These are phyloP conservation scores for Globisporangium paddicum DNA, from an alignment of 352 stramenopile species.

Conservation along the genomic window DNA sequence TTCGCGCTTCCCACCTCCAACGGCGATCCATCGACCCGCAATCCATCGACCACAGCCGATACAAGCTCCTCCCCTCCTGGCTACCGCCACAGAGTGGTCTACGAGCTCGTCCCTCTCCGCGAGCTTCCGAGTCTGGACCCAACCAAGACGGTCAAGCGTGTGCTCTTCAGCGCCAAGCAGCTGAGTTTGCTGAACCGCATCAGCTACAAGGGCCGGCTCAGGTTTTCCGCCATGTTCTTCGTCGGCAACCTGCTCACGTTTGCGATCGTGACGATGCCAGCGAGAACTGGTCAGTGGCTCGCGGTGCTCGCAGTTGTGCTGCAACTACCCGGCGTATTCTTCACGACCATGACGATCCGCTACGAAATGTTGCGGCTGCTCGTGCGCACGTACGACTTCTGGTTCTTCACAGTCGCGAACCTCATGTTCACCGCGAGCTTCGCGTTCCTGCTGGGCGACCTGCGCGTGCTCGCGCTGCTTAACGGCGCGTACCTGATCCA, in stretches of 20 bases:
- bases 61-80: background rate
- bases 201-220: constrained; percentile 5
- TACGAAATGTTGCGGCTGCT: constrained; percentile 24
- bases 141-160: constrained; percentile 23
- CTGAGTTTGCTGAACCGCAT: constrained; percentile 16
- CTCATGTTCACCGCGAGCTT: constrained; percentile 21
- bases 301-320: constrained; percentile 18
- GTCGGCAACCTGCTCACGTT: constrained; percentile 22
- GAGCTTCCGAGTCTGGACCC: constrained; percentile 17
- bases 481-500: constrained; percentile 21
- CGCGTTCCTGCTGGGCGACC: constrained; percentile 14
- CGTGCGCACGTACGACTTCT: constrained; percentile 28
- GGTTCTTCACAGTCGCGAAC: constrained; percentile 27
- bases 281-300: constrained; percentile 7
- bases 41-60: background rate
- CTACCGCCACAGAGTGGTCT: background rate
- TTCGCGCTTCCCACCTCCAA: background rate
- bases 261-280: constrained; percentile 8
- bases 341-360: constrained; percentile 18
- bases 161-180: constrained; percentile 14
- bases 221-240: constrained; percentile 15
- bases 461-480: constrained; percentile 18
- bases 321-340: constrained; percentile 19
- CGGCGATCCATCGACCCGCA: background rate
- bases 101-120: constrained; percentile 16